Evolutionary conservation across 176 grass and related monocot genomes (phyloP), one percentile per base, ranked within the genome.

Genomic region (Avena insularis): DNA sequence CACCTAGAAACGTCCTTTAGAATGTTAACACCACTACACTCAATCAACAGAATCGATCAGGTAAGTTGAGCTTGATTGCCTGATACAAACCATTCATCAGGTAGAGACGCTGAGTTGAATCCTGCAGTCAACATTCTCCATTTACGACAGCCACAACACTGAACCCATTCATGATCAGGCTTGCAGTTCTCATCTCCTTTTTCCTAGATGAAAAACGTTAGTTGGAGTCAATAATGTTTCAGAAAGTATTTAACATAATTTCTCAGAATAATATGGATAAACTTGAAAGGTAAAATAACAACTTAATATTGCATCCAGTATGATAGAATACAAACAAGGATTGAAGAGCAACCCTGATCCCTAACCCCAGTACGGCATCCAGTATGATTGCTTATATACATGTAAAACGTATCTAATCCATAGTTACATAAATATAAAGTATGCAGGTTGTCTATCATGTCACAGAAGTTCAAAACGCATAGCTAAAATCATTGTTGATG

Each of bases 121-220:
- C 90, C 85, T 13, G 82, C 43, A 86, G 77, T 85, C 82, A 95
- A 80, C 69, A 88, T 78, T 84, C 95, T 95, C 95, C 95, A 97
- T 86, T 97, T 97, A 17, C 91, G 89, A 63, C 95, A 97, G 53
- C 92, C 85, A 66, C 77, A 81, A 35, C 95, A 97, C 77, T 97
- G 95, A 89, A 97, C 95, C 95, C 95, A 95, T 13, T 97, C 78
- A 77, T 88, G 76, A 91, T 97, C 95, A 86, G 95, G 50, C 56
- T 91, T 85, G 85, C 90, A 82, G 63, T 47, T 8, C 29, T 84
- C 89, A 14, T 27, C 71, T 71, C 63, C 82, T 85, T 90, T 91
- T 79, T 79, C 93, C 93, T 97, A 82, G 19, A 83, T 74, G 19
- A 93, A 60, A 33, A 71, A 75, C 64, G 29, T 81, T 71, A 56